Base-by-base conservation (phyloP, 306 rosid species). In the Castanopsis chinensis region DNA sequence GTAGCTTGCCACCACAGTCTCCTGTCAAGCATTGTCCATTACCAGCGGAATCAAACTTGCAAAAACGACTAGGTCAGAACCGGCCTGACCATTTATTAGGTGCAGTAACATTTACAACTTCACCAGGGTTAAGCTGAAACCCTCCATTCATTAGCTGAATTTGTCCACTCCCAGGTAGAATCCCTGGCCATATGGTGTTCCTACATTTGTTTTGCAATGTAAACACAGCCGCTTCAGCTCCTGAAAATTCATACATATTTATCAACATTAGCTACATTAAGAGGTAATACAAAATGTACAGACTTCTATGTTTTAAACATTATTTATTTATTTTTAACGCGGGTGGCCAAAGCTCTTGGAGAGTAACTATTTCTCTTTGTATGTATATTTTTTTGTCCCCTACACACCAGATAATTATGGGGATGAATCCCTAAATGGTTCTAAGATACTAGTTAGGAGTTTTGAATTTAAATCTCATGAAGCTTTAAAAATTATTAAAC, bases 51-150 rank as follows among this genome's bases (percentile, higher is more conserved):
- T 88, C 88, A 1, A 89, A 91, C 10, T 81, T 68, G 82, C 92
- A 91, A 54, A 84, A 49, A 0, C 15, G 77, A 4, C 90, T 85
- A 11, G 91, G 92, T 89, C 90, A 88, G 21, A 89, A 64, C n/a
- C 86, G 85, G 41, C 94, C 90, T 0, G 92, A 88, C 97, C 96
- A 91, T 27, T 87, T 88, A 52, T 69, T 78, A 3, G 93, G 93
- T 20, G 85, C 79, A 17, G 74, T 83, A 68, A 91, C 74, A 15
- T 73, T 78, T 2, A 81, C 43, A 12, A 71, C 30, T 33, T 81
- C 61, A 2, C 78, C 76, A 3, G 93, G 84, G 28, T 37, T 73
- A 53, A 91, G 79, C 83, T 64, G 51, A 65, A 84, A 1, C 37
- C 96, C 96, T 1, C 87, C 87, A 1, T 81, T 82, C 83, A 81